phyloP scores from a whole-genome alignment of 2,329 filamentous ascomycete species.

The Herpotrichia juniperi region DNA sequence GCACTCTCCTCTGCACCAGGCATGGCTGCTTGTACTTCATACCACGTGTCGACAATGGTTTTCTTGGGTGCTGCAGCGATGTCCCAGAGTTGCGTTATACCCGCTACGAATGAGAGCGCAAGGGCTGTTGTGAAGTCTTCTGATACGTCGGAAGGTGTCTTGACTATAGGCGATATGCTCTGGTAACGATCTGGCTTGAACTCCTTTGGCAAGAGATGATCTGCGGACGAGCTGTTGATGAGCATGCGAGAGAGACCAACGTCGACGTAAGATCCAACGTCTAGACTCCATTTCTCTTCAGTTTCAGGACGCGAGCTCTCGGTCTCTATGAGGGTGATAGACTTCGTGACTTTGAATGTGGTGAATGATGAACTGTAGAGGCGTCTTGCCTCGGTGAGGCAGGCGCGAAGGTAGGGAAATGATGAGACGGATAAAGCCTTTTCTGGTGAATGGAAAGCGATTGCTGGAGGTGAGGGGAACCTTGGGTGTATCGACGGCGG shows the following conservation, averaged over 20 bases:
- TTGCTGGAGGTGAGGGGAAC: slow-evolving; percentile 42
- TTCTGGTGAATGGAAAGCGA: slow-evolving; percentile 25
- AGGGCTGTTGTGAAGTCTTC: slow-evolving; percentile 30
- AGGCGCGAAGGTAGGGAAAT: slow-evolving; percentile 35
- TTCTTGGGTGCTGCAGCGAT: slow-evolving; percentile 40
- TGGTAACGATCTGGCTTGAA: slow-evolving; percentile 38
- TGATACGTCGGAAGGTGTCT: slow-evolving; percentile 14
- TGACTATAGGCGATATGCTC: slow-evolving; percentile 20
- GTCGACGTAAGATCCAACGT: slow-evolving; percentile 33
- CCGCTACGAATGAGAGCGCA: slow-evolving; percentile 34
- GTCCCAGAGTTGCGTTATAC: slow-evolving; percentile 44
- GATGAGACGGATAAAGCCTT: slow-evolving; percentile 14
- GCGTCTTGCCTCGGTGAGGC: slow-evolving; percentile 38
- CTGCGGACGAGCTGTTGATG: slow-evolving; percentile 35
- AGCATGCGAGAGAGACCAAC: slow-evolving; percentile 36
- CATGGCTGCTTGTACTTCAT: slow-evolving; percentile 37
- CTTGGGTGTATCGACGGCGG: slow-evolving; percentile 43
- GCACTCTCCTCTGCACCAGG: slow-evolving; percentile 22
- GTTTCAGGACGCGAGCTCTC: slow-evolving; percentile 17
- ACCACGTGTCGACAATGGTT: slow-evolving; percentile 35
- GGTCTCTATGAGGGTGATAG: slow-evolving; percentile 29
- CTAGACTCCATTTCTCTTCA: slow-evolving; percentile 33
- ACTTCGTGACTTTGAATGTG: slow-evolving; percentile 25
- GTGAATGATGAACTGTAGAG: slow-evolving; percentile 33
- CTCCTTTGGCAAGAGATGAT: slow-evolving; percentile 23